Base-by-base conservation (phyloP, 2,329 filamentous ascomycete genomes). In the Cytospora piceae region DNA sequence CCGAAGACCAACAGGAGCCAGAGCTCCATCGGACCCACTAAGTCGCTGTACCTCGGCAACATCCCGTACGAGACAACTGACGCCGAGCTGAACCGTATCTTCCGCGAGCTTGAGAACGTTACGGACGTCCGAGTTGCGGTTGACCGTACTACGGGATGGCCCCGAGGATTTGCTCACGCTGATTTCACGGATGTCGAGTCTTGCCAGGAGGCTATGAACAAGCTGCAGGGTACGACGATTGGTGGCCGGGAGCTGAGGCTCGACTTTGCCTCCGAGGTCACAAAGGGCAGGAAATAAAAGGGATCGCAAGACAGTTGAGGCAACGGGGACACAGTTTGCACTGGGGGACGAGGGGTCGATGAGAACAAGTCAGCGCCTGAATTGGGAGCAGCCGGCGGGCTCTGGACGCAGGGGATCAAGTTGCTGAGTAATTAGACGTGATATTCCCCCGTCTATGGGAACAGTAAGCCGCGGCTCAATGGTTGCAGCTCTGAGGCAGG, bases 51-150 rank as follows among this genome's bases (percentile, higher is more conserved):
- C 81, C 86, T 97, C 71, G 92, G 93, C 70, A 95, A 95, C 80
- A 87, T 97, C 78, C 88, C 91, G 14, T 95, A 91, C 74, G 91
- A 96, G 78, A 90, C 94, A 80, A 91, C 90, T 11, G 93, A 96
- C 74, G 85, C 86, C 62, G 93, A 96, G 73, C 82, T 97, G 62
- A 93, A 94, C 78, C 83, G 87, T 61, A 78, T 96, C 31, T 94
- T 96, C 84, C 81, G 83, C 65, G 83, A 87, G 29, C 81, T 96
- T 67, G 80, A 84, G 58, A 90, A 91, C 75, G 84, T 94, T 57
- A 79, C 84, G 62, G 91, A 94, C 72, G 88, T 96, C 57, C 88
- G 93, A 67, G 89, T 96, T 64, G 90, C 93, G 60, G 90, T 95
- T 71, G 92, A 96, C 78, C 86, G 91, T 72, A 84, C 87, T 69